These are phyloP conservation scores for Candida adriatica DNA, from an alignment of 805 yeast genomes.

Conservation along the genomic window DNA sequence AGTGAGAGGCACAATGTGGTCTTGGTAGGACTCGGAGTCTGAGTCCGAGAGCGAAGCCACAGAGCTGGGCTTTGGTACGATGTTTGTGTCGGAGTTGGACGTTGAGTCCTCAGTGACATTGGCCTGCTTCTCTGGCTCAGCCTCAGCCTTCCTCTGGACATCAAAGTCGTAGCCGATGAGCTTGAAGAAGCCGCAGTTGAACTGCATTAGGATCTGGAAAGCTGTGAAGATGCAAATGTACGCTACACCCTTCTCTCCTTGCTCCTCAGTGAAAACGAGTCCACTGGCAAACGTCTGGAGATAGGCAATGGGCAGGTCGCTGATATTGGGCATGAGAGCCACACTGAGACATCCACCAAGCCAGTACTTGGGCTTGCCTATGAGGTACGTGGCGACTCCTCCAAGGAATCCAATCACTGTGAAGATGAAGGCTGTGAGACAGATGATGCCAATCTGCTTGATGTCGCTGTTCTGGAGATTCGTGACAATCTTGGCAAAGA, in stretches of 20 bases:
- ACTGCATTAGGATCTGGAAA: constrained; percentile 52
- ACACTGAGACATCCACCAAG: constrained; percentile 63
- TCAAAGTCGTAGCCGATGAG: constrained; percentile 59
- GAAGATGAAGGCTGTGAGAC: constrained; percentile 43
- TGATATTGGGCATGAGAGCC: constrained; percentile 67
- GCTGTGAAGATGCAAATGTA: constrained; percentile 73
- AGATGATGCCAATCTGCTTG: constrained; percentile 61
- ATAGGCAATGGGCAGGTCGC: constrained; percentile 75
- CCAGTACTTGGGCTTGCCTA: constrained; percentile 51
- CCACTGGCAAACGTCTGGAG: constrained; percentile 54
- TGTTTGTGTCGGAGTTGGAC: neutral
- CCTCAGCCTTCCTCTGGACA: constrained; percentile 7
- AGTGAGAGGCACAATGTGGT: constrained; percentile 1
- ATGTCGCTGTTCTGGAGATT: constrained; percentile 59
- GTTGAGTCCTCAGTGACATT: neutral
- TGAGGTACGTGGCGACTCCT: constrained; percentile 25
- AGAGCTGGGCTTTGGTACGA: neutral
- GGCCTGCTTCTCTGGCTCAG: neutral
- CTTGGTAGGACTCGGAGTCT: constrained; percentile 1
- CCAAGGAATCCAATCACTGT: constrained; percentile 42
- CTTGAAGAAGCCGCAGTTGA: constrained; percentile 70
- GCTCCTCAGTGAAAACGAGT: constrained; percentile 41
- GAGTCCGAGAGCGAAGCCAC: neutral
- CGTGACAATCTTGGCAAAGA: constrained; percentile 55
- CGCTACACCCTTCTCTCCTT: constrained; percentile 73